A percentile compares a stretch with the other conserved stretches of the same genome.
Evolutionary conservation across 208 protist genomes (phyloP).

Genomic region (Leishmania gerbilli): DNA sequence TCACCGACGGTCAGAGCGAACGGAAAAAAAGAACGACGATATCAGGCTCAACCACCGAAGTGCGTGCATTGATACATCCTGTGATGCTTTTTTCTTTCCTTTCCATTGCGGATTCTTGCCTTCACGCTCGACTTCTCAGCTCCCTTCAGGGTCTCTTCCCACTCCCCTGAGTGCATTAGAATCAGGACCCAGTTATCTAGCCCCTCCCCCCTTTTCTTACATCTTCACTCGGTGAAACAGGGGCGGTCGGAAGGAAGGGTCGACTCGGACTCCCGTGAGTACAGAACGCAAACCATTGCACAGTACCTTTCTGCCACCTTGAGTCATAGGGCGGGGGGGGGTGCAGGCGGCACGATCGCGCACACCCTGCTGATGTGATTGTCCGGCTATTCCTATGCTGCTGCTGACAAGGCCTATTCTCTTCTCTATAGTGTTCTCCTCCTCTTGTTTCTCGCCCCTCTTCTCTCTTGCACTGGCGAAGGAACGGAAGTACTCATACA

Average conservation of each 20-base stretch:
- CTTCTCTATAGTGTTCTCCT: not conserved
- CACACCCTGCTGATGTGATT: not conserved
- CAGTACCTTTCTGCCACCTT: not conserved
- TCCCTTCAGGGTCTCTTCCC: not conserved
- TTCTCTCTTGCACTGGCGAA: not conserved
- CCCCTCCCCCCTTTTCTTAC: not conserved
- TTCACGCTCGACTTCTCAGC: not conserved
- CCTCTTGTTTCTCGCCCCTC: not conserved
- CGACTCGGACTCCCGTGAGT: not conserved
- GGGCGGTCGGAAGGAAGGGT: not conserved
- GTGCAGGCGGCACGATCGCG: not conserved
- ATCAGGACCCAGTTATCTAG: not conserved
- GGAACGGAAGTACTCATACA: conserved; percentile 1
- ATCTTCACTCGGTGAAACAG: not conserved
- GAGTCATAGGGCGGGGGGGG: not conserved
- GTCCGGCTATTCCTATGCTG: not conserved
- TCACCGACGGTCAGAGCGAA: not conserved
- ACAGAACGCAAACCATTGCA: not conserved
- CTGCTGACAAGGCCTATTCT: not conserved
- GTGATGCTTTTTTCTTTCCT: not conserved
- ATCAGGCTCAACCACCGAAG: not conserved
- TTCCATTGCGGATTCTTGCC: not conserved
- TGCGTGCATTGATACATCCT: not conserved
- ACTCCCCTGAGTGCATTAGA: not conserved
- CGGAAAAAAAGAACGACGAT: not conserved